These are phyloP conservation scores for Neocucurbitaria cava DNA, from an alignment of 2,329 filamentous ascomycete genomes.

Conservation along the genomic window DNA sequence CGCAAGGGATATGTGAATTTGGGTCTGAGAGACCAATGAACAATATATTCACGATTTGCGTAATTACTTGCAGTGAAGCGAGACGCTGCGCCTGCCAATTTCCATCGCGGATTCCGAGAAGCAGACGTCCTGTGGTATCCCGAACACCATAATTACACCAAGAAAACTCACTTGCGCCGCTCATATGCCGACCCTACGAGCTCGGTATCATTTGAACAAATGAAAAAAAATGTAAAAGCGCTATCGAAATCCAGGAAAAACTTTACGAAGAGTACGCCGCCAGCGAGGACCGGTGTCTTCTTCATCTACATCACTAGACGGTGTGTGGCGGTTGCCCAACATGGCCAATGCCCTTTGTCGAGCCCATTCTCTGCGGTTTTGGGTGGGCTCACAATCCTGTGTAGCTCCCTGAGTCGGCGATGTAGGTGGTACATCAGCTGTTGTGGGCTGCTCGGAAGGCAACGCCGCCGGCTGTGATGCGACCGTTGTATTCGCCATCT, in stretches of 20 bases:
- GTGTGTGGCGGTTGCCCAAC: slow-evolving; percentile 44
- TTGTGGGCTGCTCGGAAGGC: neutral
- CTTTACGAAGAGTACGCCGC: slow-evolving; percentile 38
- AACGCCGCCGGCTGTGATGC: slow-evolving; percentile 1
- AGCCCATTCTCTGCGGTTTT: slow-evolving; percentile 54
- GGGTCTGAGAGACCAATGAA: neutral
- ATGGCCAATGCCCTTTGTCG: slow-evolving; percentile 54
- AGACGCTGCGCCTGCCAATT: neutral
- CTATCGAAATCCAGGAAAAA: slow-evolving; percentile 44
- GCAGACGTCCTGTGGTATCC: neutral
- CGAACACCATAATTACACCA: neutral
- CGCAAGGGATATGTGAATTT: too few species aligned
- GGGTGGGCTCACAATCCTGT: slow-evolving; percentile 21
- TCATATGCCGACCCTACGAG: neutral
- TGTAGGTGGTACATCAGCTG: neutral
- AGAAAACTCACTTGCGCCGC: neutral
- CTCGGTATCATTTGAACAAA: slow-evolving; percentile 9
- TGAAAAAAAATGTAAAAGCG: neutral
- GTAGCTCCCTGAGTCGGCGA: slow-evolving; percentile 5
- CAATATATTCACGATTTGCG: neutral
- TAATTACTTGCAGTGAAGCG: neutral
- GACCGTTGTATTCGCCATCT: slow-evolving; percentile 31
- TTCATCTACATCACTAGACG: slow-evolving; percentile 32
- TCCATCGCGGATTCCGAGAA: neutral
- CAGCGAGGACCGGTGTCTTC: slow-evolving; percentile 27